Percentiles rank a stretch among this genome's conserved stretches.
Evolutionary conservation across 495 filamentous ascomycete genomes (phyloP).

Genomic region (Aspergillus baeticus): DNA sequence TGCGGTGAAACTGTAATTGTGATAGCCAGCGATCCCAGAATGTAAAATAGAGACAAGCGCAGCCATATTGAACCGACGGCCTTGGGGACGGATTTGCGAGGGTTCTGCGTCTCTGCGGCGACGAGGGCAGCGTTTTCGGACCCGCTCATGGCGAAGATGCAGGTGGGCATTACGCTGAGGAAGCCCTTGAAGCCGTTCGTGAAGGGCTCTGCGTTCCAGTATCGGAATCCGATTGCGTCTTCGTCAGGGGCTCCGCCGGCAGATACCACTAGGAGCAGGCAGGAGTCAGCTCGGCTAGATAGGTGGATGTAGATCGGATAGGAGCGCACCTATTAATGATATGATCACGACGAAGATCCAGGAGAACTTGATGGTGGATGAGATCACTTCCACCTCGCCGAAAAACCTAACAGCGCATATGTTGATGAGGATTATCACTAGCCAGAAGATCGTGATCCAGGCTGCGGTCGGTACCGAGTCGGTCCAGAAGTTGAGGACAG

Average conservation of each 20-base stretch:
- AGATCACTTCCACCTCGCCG: conserved; percentile 54
- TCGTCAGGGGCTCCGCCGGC: conserved; percentile 54
- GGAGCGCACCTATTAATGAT: conserved; percentile 24
- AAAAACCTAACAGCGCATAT: conserved; percentile 50
- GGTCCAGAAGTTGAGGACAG: conserved; percentile 60
- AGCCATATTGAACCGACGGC: conserved; percentile 66
- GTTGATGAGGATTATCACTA: conserved; percentile 43
- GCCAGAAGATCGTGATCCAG: conserved; percentile 48
- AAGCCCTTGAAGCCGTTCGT: conserved; percentile 68
- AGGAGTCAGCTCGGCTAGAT: not conserved
- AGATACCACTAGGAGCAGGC: conserved; percentile 44
- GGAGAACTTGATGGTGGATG: conserved; percentile 48
- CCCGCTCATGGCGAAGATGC: conserved; percentile 66
- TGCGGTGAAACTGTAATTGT: conserved; percentile 53
- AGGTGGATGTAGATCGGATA: too few species aligned
- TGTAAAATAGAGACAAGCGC: conserved; percentile 65
- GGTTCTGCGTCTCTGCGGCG: conserved; percentile 63
- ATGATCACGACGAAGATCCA: conserved; percentile 48
- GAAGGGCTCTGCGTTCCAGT: conserved; percentile 67
- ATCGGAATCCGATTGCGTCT: conserved; percentile 55
- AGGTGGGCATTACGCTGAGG: conserved; percentile 63
- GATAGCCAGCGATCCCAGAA: conserved; percentile 50
- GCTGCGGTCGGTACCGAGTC: conserved; percentile 38
- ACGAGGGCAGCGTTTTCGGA: conserved; percentile 58
- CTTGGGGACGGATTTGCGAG: conserved; percentile 55